Conservation (phyloP, 73 alveolate species). For the Uronychia setigera region DNA sequence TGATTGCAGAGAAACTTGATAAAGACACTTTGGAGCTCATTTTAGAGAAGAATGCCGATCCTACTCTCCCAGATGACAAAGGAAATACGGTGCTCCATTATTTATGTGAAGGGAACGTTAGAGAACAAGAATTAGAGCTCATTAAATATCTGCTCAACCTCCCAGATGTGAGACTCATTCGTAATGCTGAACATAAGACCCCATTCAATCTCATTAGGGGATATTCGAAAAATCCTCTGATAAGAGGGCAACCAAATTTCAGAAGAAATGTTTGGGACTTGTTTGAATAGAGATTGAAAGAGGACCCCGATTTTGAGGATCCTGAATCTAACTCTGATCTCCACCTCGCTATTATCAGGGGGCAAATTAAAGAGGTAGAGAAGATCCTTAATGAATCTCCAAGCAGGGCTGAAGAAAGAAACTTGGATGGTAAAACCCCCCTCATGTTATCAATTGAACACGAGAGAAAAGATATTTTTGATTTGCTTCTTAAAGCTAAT, state of each 20-base stretch:
- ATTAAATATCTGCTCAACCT: conserved; percentile 27
- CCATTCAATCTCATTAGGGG: conserved; percentile 51
- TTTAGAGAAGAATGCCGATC: conserved; percentile 51
- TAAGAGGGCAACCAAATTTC: conserved; percentile 54
- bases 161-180: conserved; percentile 28
- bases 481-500: conserved; percentile 24
- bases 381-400: conserved; percentile 2
- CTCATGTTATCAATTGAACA: conserved; percentile 59
- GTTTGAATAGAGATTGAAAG: conserved; percentile 43
- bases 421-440: conserved; percentile 62
- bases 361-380: conserved; percentile 30
- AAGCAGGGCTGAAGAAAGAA: conserved; percentile 13
- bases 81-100: conserved; percentile 61
- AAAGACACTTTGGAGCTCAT: conserved; percentile 33
- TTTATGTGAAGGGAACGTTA: conserved; percentile 50
- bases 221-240: conserved; percentile 37
- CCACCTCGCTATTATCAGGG: conserved; percentile 55
- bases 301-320: conserved; percentile 44
- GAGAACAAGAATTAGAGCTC: conserved; percentile 56
- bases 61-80: conserved; percentile 49
- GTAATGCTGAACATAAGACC: conserved; percentile 57
- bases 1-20: conserved; percentile 41
- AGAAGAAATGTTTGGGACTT: conserved; percentile 58
- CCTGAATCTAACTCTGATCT: conserved; percentile 39
- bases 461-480: conserved; percentile 41